A percentile compares a stretch with the other conserved stretches of the same genome.
Evolutionary conservation across 345 rosid genomes (phyloP).

Genomic region (Gossypioides kirkii): DNA sequence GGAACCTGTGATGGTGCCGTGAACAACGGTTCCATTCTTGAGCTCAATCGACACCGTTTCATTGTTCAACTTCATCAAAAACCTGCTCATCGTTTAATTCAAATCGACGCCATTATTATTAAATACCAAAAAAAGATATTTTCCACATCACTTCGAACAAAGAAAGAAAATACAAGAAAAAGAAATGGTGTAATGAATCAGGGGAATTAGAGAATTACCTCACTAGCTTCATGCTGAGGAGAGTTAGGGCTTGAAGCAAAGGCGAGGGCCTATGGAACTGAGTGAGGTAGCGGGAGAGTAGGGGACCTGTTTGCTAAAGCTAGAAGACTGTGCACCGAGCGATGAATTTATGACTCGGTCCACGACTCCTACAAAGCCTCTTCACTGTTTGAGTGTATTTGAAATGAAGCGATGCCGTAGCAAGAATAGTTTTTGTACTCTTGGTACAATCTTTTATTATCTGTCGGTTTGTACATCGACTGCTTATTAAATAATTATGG

Average conservation of each 20-base stretch:
- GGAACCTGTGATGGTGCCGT: constrained; percentile 90
- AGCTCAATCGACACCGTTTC: constrained; percentile 96
- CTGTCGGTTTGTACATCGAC: too few species aligned
- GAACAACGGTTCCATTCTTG: constrained; percentile 89
- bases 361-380: not conserved
- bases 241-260: not conserved
- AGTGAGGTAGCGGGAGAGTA: not conserved
- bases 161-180: not conserved
- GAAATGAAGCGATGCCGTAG: not conserved
- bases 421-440: too few species aligned
- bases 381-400: not conserved
- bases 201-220: constrained; percentile 18
- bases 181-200: not conserved
- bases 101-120: constrained; percentile 11
- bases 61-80: constrained; percentile 95
- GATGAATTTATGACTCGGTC: not conserved
- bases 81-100: constrained; percentile 37
- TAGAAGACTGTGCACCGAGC: not conserved
- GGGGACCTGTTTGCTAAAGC: not conserved
- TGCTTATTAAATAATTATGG: too few species aligned
- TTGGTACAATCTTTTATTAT: not conserved
- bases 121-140: not conserved
- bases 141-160: not conserved
- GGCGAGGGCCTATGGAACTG: not conserved
- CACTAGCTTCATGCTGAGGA: constrained; percentile 40